A percentile compares a stretch with the other conserved stretches of the same genome.
These are phyloP conservation scores for Candida pini DNA, from an alignment of 805 yeast species.

Conservation along the genomic window DNA sequence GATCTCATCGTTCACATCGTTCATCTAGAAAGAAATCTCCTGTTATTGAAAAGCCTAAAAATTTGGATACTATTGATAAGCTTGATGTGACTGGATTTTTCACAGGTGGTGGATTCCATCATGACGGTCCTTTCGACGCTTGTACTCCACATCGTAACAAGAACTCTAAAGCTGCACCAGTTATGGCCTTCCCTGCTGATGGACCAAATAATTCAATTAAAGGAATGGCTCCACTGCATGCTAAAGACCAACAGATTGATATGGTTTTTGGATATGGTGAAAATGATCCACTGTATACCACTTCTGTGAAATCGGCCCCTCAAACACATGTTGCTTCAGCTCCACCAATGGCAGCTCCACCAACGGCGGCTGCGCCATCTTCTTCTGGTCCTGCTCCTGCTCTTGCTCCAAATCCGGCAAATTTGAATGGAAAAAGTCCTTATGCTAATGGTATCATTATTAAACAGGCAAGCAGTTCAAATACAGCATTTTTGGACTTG, in stretches of 20 bases:
- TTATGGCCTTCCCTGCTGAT: conserved; percentile 89
- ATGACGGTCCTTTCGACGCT: conserved; percentile 98
- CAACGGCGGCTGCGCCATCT: neutral
- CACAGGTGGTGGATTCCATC: conserved; percentile 92
- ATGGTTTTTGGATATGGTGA: conserved; percentile 72
- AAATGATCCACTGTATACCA: conserved; percentile 35
- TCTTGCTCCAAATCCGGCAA: no score
- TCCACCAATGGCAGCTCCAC: neutral
- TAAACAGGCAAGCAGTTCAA: conserved; percentile 22
- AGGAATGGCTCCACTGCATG: conserved; percentile 52
- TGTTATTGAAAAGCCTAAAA: conserved; percentile 52
- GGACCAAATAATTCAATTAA: conserved; percentile 87
- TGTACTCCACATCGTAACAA: conserved; percentile 95
- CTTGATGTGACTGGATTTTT: conserved; percentile 93
- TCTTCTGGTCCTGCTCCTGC: neutral
- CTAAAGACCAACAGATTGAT: conserved; percentile 61
- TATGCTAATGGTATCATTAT: conserved; percentile 29
- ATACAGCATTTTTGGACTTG: conserved; percentile 26
- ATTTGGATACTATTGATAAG: conserved; percentile 90
- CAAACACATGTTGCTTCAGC: neutral
- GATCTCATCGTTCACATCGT: conserved; percentile 31
- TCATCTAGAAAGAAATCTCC: conserved; percentile 34
- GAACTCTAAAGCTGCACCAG: conserved; percentile 72
- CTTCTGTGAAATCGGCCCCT: conserved; percentile 9
- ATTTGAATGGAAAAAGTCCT: conserved; percentile 20